Evolutionary conservation across 768 basidiomycete species (phyloP).

Genomic region (Amanita rimosa): DNA sequence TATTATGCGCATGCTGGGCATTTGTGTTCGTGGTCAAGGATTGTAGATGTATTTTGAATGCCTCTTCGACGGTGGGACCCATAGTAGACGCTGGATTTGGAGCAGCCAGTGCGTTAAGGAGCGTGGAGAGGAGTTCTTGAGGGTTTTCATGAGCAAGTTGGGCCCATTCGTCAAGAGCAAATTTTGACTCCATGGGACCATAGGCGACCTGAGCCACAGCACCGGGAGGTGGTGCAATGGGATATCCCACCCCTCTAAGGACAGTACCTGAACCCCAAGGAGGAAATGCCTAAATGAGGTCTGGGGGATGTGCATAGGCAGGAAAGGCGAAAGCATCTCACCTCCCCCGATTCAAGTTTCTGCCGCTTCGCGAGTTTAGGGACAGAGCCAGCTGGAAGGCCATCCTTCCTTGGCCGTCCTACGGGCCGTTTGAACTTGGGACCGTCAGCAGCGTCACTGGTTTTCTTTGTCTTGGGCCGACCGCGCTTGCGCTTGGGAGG

Average conservation of each 20-base stretch:
- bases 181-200: constrained; percentile 37
- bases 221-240: constrained; percentile 13
- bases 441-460: constrained; percentile 20
- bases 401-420: constrained; percentile 73
- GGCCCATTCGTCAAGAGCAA: constrained; percentile 54
- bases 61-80: constrained; percentile 61
- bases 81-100: constrained; percentile 52
- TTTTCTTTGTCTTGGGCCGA: constrained; percentile 70
- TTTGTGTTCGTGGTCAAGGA: constrained; percentile 43
- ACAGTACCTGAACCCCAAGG: constrained; percentile 8
- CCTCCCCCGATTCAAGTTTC: constrained; percentile 5
- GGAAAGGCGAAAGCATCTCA: constrained; percentile 2
- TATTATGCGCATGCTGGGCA: constrained; percentile 34
- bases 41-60: constrained; percentile 66
- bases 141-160: constrained; percentile 45
- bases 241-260: constrained; percentile 15
- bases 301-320: neutral
- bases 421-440: constrained; percentile 69
- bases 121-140: constrained; percentile 41
- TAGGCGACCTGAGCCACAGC: constrained; percentile 13
- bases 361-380: constrained; percentile 15
- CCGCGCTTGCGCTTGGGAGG: constrained; percentile 57
- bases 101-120: constrained; percentile 46
- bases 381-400: constrained; percentile 67
- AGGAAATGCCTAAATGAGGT: neutral